These are phyloP conservation scores for Tolypocladium album DNA, from an alignment of 2,329 filamentous ascomycete species.

Conservation along the genomic window DNA sequence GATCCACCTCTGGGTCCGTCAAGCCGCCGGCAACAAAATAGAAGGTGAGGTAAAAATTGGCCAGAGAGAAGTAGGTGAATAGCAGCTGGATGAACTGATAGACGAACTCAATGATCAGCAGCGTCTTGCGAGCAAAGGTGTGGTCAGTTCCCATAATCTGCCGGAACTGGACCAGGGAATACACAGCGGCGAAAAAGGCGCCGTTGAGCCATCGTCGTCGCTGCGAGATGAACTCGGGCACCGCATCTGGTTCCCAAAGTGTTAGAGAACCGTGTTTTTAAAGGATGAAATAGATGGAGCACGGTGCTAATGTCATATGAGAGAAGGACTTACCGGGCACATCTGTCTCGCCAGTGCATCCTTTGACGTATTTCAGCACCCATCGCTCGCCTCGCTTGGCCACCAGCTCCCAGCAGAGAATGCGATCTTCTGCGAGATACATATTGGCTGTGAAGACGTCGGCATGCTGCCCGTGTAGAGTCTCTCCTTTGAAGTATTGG, in stretches of 20 bases:
- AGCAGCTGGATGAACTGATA: constrained; percentile 89
- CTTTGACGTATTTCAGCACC: constrained; percentile 97
- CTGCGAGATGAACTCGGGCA: constrained; percentile 96
- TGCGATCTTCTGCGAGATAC: constrained; percentile 85
- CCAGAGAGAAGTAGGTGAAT: constrained; percentile 96
- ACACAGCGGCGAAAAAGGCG: constrained; percentile 96
- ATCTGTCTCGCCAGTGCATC: constrained; percentile 93
- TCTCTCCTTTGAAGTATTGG: constrained; percentile 99
- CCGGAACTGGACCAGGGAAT: constrained; percentile 88
- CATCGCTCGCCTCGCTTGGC: constrained; percentile 90
- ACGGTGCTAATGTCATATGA: background rate
- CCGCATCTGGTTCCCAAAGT: constrained; percentile 49
- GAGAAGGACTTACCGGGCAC: constrained; percentile 63
- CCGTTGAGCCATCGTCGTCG: constrained; percentile 95
- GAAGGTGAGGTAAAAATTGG: constrained; percentile 98
- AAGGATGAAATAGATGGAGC: background rate
- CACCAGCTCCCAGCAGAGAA: constrained; percentile 88
- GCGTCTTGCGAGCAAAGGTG: constrained; percentile 74
- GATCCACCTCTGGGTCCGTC: constrained; percentile 67
- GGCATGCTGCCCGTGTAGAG: constrained; percentile 87
- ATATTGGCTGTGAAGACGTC: constrained; percentile 97
- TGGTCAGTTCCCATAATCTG: constrained; percentile 94
- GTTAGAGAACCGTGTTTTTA: background rate
- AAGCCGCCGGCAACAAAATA: constrained; percentile 95
- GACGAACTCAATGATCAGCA: constrained; percentile 89